phyloP scores from a whole-genome alignment of 2,329 filamentous ascomycete species.

The Aspergillus sergii region DNA sequence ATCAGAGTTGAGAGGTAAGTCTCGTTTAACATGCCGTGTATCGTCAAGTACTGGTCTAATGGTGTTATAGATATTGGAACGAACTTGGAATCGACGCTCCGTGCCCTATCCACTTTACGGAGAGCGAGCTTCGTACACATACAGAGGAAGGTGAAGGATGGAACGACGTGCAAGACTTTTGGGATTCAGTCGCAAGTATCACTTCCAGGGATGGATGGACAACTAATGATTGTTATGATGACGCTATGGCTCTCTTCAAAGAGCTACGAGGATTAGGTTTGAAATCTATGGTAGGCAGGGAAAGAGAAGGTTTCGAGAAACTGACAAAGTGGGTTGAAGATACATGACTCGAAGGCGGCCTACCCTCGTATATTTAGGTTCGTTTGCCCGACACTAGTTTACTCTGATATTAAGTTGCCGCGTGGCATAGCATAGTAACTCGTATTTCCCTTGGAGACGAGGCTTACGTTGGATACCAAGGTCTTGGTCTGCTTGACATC shows the following conservation, averaged over 20 bases:
- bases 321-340: neutral
- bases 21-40: too few relatives aligned
- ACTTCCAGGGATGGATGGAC: neutral
- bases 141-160: neutral
- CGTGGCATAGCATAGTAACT: neutral
- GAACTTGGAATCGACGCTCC: neutral
- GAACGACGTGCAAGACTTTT: neutral
- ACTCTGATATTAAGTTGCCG: neutral
- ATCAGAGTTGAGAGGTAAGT: slow-evolving; percentile 28
- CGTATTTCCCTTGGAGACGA: neutral
- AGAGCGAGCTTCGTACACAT: neutral
- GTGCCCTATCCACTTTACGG: neutral
- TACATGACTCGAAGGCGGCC: neutral
- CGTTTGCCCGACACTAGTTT: neutral
- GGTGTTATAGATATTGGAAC: neutral
- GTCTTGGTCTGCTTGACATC: neutral
- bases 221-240: neutral
- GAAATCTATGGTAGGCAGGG: neutral
- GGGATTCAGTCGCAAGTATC: too few relatives aligned
- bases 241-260: neutral
- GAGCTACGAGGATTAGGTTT: neutral
- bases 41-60: too few relatives aligned
- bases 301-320: neutral
- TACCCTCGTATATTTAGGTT: neutral
- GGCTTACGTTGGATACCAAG: neutral